Evolutionary conservation across 1,284 basidiomycete genomes (phyloP).

Genomic region (Phaffia rhodozyma): DNA sequence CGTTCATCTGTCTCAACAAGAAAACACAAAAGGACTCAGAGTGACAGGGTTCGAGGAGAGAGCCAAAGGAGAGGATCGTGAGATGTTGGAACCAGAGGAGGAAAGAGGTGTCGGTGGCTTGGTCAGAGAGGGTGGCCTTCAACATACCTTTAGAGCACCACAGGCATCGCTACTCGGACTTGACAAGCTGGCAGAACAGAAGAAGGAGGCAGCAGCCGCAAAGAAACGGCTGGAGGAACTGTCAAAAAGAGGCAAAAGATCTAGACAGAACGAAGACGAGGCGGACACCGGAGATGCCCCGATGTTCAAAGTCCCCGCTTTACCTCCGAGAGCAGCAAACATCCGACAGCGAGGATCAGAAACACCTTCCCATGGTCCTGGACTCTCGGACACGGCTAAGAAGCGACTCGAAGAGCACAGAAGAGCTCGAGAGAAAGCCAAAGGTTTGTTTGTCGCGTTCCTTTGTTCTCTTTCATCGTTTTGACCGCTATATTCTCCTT

Average conservation of each 20-base stretch:
- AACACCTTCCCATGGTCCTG: slow-evolving; percentile 86
- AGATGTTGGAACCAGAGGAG: slow-evolving; percentile 67
- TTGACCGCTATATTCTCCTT: slow-evolving; percentile 4
- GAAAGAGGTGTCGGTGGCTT: slow-evolving; percentile 57
- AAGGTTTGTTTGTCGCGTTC: slow-evolving; percentile 38
- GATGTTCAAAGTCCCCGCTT: slow-evolving; percentile 71
- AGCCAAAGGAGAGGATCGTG: slow-evolving; percentile 55
- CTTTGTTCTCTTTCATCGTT: neutral
- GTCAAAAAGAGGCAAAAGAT: slow-evolving; percentile 36
- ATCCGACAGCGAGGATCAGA: slow-evolving; percentile 66
- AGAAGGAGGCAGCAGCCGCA: slow-evolving; percentile 50
- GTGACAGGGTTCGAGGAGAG: slow-evolving; percentile 19
- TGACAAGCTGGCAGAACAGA: slow-evolving; percentile 75
- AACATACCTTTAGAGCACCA: slow-evolving; percentile 64
- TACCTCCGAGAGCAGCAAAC: slow-evolving; percentile 47
- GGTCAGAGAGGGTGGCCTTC: slow-evolving; percentile 53
- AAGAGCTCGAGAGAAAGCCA: slow-evolving; percentile 51
- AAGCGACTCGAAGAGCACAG: slow-evolving; percentile 63
- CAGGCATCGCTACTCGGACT: slow-evolving; percentile 69
- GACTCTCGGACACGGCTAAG: slow-evolving; percentile 62
- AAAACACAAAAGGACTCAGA: slow-evolving; percentile 17
- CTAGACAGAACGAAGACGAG: slow-evolving; percentile 51
- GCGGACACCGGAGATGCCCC: slow-evolving; percentile 43
- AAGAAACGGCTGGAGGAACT: slow-evolving; percentile 14
- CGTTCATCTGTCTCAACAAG: slow-evolving; percentile 54